These are phyloP conservation scores for Fonsecaea pedrosoi DNA, from an alignment of 2,329 filamentous ascomycete species.

Conservation along the genomic window DNA sequence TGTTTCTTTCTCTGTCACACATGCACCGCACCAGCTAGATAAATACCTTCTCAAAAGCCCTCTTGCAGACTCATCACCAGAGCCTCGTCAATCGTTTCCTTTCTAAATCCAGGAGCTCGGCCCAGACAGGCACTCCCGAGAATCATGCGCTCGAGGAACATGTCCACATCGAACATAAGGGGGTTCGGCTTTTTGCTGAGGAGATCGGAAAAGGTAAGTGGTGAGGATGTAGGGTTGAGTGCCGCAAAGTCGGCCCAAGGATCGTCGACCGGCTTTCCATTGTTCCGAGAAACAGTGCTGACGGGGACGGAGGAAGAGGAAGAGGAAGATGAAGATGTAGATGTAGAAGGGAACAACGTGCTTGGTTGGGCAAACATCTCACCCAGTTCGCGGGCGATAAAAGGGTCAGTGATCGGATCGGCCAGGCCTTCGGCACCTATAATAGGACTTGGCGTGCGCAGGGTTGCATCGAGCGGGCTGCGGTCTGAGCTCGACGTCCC, in stretches of 20 bases:
- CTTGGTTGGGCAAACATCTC: constrained; percentile 21
- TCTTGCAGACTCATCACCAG: constrained; percentile 40
- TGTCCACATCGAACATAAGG: constrained; percentile 37
- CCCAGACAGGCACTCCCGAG: constrained; percentile 44
- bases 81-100: constrained; percentile 45
- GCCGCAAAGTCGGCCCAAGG: constrained; percentile 20
- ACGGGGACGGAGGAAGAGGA: neutral
- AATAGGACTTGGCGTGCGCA: constrained; percentile 30
- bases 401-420: constrained; percentile 14
- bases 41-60: constrained; percentile 22
- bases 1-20: no score
- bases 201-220: constrained; percentile 15
- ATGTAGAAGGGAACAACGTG: neutral
- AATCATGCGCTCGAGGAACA: constrained; percentile 41
- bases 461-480: constrained; percentile 18
- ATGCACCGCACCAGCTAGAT: no score
- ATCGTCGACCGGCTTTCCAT: constrained; percentile 2
- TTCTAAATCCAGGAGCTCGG: constrained; percentile 46
- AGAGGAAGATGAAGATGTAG: neutral
- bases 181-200: constrained; percentile 9
- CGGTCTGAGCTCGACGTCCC: constrained; percentile 17
- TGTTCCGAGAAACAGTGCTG: neutral
- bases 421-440: constrained; percentile 4
- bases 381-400: constrained; percentile 18
- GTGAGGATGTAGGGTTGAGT: neutral